Evolutionary conservation across 257 asterid genomes (phyloP).

Genomic region (Ilex asprella): DNA sequence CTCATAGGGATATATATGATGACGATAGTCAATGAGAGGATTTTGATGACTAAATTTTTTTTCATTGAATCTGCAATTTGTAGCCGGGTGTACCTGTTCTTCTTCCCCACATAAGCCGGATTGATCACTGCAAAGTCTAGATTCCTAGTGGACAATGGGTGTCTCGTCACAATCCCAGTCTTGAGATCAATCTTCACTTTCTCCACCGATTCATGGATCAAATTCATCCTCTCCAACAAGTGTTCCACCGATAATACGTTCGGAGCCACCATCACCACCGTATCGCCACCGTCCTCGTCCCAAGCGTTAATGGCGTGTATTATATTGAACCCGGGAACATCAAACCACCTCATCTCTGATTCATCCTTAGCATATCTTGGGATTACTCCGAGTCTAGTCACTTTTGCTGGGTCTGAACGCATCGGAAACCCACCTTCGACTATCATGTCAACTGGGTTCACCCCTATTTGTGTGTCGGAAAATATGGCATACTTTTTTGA

Average conservation of each 20-base stretch:
- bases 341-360: constrained; percentile 62
- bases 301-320: constrained; percentile 63
- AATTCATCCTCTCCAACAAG: constrained; percentile 49
- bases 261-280: constrained; percentile 60
- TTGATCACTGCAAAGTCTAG: constrained; percentile 63
- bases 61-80: too few species aligned
- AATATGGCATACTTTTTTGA: constrained; percentile 61
- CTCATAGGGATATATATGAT: too few species aligned
- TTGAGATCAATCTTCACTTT: constrained; percentile 48
- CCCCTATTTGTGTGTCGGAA: constrained; percentile 54
- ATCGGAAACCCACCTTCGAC: constrained; percentile 45
- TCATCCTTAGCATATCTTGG: constrained; percentile 59
- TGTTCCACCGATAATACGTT: constrained; percentile 64
- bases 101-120: constrained; percentile 45
- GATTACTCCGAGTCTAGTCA: constrained; percentile 56
- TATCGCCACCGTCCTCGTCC: constrained; percentile 68
- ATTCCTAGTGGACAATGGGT: constrained; percentile 52
- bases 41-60: too few species aligned
- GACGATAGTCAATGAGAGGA: too few species aligned
- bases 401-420: constrained; percentile 39
- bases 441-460: constrained; percentile 47
- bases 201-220: constrained; percentile 65
- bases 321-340: constrained; percentile 49
- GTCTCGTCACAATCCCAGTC: constrained; percentile 42
- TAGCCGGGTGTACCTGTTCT: constrained; percentile 34